phyloP scores from a whole-genome alignment of 2,329 filamentous ascomycete genomes.

The Scedosporium dehoogii region DNA sequence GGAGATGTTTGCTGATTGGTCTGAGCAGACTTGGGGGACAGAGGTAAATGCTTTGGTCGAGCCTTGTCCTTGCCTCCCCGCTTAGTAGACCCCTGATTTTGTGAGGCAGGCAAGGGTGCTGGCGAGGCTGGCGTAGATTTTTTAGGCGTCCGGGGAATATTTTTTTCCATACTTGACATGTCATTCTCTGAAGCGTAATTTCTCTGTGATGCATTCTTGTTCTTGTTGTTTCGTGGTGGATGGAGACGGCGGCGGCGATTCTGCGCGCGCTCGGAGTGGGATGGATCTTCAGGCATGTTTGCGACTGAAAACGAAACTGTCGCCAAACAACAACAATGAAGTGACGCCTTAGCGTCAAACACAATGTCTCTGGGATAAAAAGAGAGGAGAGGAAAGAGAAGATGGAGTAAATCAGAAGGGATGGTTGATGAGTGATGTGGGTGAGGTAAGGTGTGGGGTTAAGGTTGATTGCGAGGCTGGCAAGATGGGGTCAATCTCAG shows the following conservation, averaged over 20 bases:
- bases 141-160: constrained; percentile 35
- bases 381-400: too few relatives aligned
- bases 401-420: too few relatives aligned
- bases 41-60: constrained; percentile 12
- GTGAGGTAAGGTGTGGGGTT: too few relatives aligned
- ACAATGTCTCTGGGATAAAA: too few relatives aligned
- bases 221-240: constrained; percentile 12
- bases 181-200: constrained; percentile 53
- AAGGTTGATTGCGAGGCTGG: too few relatives aligned
- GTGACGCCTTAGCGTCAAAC: too few relatives aligned
- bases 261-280: not conserved
- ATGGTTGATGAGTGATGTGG: too few relatives aligned
- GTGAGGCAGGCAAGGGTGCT: constrained; percentile 18
- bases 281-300: not conserved
- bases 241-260: not conserved
- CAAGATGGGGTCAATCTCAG: too few relatives aligned
- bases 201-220: constrained; percentile 31
- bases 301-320: not conserved
- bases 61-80: constrained; percentile 13
- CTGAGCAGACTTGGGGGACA: constrained; percentile 31
- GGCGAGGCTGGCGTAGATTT: constrained; percentile 28
- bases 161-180: constrained; percentile 4
- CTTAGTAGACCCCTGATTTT: constrained; percentile 16
- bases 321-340: too few relatives aligned
- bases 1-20: constrained; percentile 26